Percentiles rank a stretch among this genome's conserved stretches.
These are phyloP conservation scores for Leptoxyphium fumago DNA, from an alignment of 2,329 filamentous ascomycete genomes.

Conservation along the genomic window DNA sequence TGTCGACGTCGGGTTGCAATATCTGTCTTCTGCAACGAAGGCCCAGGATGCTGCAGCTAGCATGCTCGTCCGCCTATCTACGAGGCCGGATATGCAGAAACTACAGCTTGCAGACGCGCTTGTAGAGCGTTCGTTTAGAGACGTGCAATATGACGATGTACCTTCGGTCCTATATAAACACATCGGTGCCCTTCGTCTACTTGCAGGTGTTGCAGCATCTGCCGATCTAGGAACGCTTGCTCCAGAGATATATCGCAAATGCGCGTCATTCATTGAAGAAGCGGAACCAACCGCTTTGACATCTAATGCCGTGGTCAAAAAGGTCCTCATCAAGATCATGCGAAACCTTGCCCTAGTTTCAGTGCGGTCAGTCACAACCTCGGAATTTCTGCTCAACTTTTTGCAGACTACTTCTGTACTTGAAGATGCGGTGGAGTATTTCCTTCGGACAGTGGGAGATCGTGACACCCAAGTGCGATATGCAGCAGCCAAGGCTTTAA, in stretches of 20 bases:
- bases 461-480: slow-evolving; percentile 83
- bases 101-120: slow-evolving; percentile 55
- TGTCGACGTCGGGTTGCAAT: slow-evolving; percentile 54
- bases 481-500: slow-evolving; percentile 83
- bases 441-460: slow-evolving; percentile 66
- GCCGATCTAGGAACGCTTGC: slow-evolving; percentile 58
- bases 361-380: slow-evolving; percentile 27
- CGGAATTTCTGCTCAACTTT: slow-evolving; percentile 14
- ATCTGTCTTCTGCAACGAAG: slow-evolving; percentile 64
- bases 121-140: slow-evolving; percentile 52
- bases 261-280: slow-evolving; percentile 43
- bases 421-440: slow-evolving; percentile 68
- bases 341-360: slow-evolving; percentile 57
- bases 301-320: slow-evolving; percentile 65
- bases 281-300: slow-evolving; percentile 42
- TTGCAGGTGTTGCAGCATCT: slow-evolving; percentile 59
- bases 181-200: slow-evolving; percentile 65
- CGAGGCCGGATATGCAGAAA: slow-evolving; percentile 76
- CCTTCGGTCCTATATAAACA: slow-evolving; percentile 52
- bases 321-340: slow-evolving; percentile 71
- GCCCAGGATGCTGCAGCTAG: slow-evolving; percentile 78
- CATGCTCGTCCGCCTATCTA: slow-evolving; percentile 66
- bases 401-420: slow-evolving; percentile 31
- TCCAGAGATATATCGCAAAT: slow-evolving; percentile 48
- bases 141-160: slow-evolving; percentile 27